Conservation (phyloP, 2,329 filamentous ascomycete species). For the Periconia sp. region DNA sequence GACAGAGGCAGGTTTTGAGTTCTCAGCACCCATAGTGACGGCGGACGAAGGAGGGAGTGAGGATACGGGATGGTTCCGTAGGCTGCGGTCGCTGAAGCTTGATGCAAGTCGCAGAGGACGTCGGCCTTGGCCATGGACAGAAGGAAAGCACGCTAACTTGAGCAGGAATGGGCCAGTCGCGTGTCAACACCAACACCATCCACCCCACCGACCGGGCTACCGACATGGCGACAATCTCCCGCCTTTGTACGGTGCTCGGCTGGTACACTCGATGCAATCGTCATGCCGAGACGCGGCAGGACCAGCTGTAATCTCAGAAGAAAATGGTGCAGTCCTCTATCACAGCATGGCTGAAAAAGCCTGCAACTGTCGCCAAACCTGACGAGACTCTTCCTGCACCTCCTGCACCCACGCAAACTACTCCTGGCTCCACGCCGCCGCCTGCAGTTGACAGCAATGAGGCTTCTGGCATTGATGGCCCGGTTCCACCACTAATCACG, state of each 20-base stretch:
- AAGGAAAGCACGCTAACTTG: slow-evolving; percentile 21
- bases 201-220: not conserved
- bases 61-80: slow-evolving; percentile 20
- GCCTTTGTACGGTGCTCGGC: not conserved
- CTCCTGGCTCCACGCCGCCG: slow-evolving; percentile 10
- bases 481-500: slow-evolving; percentile 11
- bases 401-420: not conserved
- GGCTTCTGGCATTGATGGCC: not conserved
- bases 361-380: slow-evolving; percentile 33
- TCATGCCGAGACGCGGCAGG: not conserved
- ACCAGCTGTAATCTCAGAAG: not conserved
- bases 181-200: slow-evolving; percentile 6
- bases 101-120: slow-evolving; percentile 26
- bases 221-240: not conserved
- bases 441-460: slow-evolving; percentile 20
- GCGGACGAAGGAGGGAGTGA: slow-evolving; percentile 6
- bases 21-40: slow-evolving; percentile 61
- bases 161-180: slow-evolving; percentile 6
- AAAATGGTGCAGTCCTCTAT: slow-evolving; percentile 51
- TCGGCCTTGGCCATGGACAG: slow-evolving; percentile 11
- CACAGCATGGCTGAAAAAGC: slow-evolving; percentile 51
- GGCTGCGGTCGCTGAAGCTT: slow-evolving; percentile 31
- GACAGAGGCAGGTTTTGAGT: slow-evolving; percentile 60
- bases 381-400: slow-evolving; percentile 5
- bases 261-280: not conserved